Base-by-base conservation (phyloP, 2,329 filamentous ascomycete species). In the Tolypocladium tropicale region DNA sequence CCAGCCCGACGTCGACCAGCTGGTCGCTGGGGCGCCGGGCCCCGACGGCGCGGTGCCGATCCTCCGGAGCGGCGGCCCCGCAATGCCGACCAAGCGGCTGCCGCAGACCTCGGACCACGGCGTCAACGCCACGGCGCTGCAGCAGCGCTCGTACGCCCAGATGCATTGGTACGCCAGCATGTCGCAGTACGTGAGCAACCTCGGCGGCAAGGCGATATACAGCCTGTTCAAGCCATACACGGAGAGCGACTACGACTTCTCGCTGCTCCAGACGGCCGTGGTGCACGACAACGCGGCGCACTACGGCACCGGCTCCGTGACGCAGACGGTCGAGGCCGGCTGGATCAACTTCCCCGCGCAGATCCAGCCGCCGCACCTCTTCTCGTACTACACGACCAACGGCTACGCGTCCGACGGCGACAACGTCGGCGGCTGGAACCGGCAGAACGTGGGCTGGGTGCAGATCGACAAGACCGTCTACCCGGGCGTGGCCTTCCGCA, bases 111-210 rank as follows among this genome's bases (percentile, higher is more conserved):
- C n/a, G 14, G 53, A 48, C 32, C 18, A 58, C n/a, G 21, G 43
- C n/a, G 16, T 2, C 53, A 6, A 12, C 39, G 23, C 33, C 36
- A 3, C 12, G 16, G 25, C 1, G 2, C 23, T 32, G 10, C 41
- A 46, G 12, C 32, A 30, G 33, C 18, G 34, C n/a, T 56, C 56
- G 54, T 55, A 9, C 61, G 61, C 18, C 30, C 51, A n/a, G n/a
- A n/a, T n/a, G 46, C 62, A 62, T 39, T 62, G 60, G 62, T 63
- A 61, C 46, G 58, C 62, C 39, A 59, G 53, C 46, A 58, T 57
- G 2, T 43, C 46, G 36, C 58, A 60, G 37, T 4, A 11, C 7
- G 57, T 57, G 10, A 23, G 53, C 32, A 58, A 60, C 43, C 58
- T 53, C 14, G 62, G 62, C 39, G 61, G 58, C 25, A 57, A 39